Conservation (phyloP, 2,329 filamentous ascomycete genomes). For the Aspergillus sp. region DNA sequence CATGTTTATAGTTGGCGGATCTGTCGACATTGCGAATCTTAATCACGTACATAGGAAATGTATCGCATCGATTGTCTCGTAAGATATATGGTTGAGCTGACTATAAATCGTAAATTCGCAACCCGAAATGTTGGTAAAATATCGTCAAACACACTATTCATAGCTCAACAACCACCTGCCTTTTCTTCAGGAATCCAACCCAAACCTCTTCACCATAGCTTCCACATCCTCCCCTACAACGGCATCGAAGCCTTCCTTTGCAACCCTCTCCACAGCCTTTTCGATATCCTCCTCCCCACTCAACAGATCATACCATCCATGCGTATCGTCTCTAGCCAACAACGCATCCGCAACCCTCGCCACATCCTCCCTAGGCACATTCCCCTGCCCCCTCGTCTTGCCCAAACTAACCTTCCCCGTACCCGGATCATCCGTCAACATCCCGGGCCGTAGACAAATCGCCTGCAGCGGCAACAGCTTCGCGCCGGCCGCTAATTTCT, state of each 20-base stretch:
- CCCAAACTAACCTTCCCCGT: slow-evolving; percentile 55
- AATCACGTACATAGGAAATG: too few relatives aligned
- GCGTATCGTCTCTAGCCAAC: slow-evolving; percentile 53
- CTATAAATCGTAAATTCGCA: background rate
- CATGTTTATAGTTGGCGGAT: background rate
- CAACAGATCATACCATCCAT: slow-evolving; percentile 60
- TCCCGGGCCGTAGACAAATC: slow-evolving; percentile 57
- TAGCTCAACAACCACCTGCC: background rate
- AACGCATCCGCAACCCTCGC: slow-evolving; percentile 56
- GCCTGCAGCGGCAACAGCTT: slow-evolving; percentile 48
- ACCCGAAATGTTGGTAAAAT: background rate
- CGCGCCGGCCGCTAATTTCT: slow-evolving; percentile 19
- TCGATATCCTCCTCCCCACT: slow-evolving; percentile 54
- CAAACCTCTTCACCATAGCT: slow-evolving; percentile 43
- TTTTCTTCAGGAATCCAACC: background rate
- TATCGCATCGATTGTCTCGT: too few relatives aligned
- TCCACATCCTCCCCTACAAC: slow-evolving; percentile 57
- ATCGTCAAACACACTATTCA: background rate
- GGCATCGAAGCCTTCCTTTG: slow-evolving; percentile 51
- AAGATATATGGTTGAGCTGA: background rate
- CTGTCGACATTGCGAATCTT: too few relatives aligned
- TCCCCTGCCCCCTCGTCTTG: slow-evolving; percentile 50
- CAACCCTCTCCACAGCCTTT: slow-evolving; percentile 52
- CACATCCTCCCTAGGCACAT: slow-evolving; percentile 55
- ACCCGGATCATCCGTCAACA: slow-evolving; percentile 53